Base-by-base conservation (phyloP, 2,329 filamentous ascomycete species). In the Xylariaceae sp. region DNA sequence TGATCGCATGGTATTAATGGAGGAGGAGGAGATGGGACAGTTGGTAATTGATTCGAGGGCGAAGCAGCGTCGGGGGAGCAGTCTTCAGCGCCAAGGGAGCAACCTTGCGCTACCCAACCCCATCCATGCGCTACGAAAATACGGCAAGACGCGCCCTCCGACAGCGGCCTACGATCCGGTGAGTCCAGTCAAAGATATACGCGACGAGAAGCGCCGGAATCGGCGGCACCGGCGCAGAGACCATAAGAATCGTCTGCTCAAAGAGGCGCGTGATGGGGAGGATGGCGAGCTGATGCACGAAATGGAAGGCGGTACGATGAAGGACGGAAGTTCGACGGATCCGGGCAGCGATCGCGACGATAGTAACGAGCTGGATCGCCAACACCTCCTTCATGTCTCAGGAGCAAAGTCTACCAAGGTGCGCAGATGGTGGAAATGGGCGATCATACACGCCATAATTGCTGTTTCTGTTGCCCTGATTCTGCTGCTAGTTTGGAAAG, bases 281-380 rank as follows among this genome's bases (percentile, higher is more conserved):
- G 83, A 89, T 61, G 85, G 86, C 36, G 82, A 85, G 69, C 75
- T 95, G 65, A 89, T 95, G 85, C 92, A 85, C 83, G 66, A 69
- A 52, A 69, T 69, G 87, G 92, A 96, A 70, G 87, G 91, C 67
- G 89, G 90, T 1, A 81, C 78, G 2, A 80, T 87, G 65, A 83
- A 79, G 56, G 84, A 86, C 45, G 85, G 86, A 50, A 88, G 80
- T 67, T 76, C 75, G 5, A 84, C 82, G 0, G 82, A 81, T 34
- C 78, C 80, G 0, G 85, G 80, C 69, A 84, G 79, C 75, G 74
- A 86, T 63, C 74, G 83, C 59, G 75, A 85, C 59, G 73, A 80
- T 68, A 77, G 85, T 74, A 74, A 80, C 64, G 73, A 85, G 68
- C 64, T 82, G 67, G 74, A 84, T 70, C 69, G 84, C 65, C 74